Evolutionary conservation across 2,329 filamentous ascomycete species (phyloP).

Genomic region (Alternaria alternata): DNA sequence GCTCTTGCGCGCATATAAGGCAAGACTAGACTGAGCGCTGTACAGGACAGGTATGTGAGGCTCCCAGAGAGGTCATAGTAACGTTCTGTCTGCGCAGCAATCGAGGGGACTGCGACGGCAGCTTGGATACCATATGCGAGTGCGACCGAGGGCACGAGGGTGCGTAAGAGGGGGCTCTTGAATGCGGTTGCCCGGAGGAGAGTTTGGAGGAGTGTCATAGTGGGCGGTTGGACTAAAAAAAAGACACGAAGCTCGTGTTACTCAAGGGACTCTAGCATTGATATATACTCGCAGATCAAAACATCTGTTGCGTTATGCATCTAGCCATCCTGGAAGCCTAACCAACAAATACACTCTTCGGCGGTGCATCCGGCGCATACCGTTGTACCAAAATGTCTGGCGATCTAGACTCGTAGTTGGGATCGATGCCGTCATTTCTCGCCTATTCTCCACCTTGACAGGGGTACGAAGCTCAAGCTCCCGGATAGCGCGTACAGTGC

Average conservation of each 20-base stretch:
- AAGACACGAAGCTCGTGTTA: background rate
- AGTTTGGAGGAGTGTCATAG: conserved; percentile 52
- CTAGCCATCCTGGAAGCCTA: background rate
- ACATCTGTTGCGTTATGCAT: background rate
- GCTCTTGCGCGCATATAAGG: conserved; percentile 65
- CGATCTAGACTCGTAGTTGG: conserved; percentile 28
- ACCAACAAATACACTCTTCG: background rate
- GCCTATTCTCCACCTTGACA: conserved; percentile 8
- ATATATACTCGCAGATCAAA: background rate
- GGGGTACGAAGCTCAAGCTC: background rate
- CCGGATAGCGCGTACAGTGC: background rate
- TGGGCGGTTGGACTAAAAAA: background rate
- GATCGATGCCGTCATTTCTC: conserved; percentile 42
- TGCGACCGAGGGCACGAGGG: conserved; percentile 67
- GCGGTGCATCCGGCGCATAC: conserved; percentile 4
- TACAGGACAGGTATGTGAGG: conserved; percentile 71
- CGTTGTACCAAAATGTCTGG: conserved; percentile 23
- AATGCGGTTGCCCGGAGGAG: conserved; percentile 69
- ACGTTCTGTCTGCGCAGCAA: conserved; percentile 66
- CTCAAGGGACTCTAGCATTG: background rate
- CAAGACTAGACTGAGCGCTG: conserved; percentile 67
- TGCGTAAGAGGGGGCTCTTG: conserved; percentile 68
- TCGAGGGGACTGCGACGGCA: conserved; percentile 69
- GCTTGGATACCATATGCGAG: conserved; percentile 71
- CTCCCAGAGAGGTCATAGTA: conserved; percentile 75